Evolutionary conservation across 805 yeast species (phyloP), one percentile per base, ranked within the genome.

Genomic region (Ogataea ganodermae): DNA sequence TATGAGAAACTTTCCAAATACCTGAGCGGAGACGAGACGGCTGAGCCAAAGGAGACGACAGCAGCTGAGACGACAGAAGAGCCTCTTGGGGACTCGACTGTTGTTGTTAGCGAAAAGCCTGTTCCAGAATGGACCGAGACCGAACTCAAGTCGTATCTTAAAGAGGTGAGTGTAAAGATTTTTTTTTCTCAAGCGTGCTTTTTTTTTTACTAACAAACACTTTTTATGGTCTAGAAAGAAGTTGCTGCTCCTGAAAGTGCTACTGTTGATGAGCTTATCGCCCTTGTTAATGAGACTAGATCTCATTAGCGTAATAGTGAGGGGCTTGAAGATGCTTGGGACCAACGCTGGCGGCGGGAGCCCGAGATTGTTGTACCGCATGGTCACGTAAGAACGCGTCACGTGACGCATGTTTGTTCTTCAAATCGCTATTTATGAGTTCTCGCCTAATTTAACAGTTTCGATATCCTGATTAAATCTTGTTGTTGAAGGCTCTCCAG

Each of bases 271-370:
- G 70, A 68, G 65, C 74, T 74, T 69, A 69, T 74, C 57, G 55
- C 78, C 73, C 70, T 73, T 66, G 74, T 70, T 70, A 63, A 67
- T 53, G 67, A 76, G 62, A 62, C 71, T 60, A 62, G 57, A 66
- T 67, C 56, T 55, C 35, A 56, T 46, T 50, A 51, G 47, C 14
- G 42, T 38, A 23, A 16, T 51, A 7, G 26, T 42, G 35, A 42
- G 31, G 26, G 49, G 44, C 27, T 30, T 40, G 35, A 40, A 30
- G 24, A 9, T 40, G 35, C 31, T 40, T 14, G 35, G 36, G 24
- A 16, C 32, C 30, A 28, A 28, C 32, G 27, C 36, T 18, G 43
- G 43, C n/a, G 43, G 43, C 17, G 43, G 43, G 14, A 40, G 43
- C 16, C 43, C 43, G 12, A 26, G 32, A 17, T 18, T 38, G 31